A percentile compares a stretch with the other conserved stretches of the same genome.
Evolutionary conservation across 140 eudicot genomes (phyloP).

Genomic region (Anethum foeniculum): DNA sequence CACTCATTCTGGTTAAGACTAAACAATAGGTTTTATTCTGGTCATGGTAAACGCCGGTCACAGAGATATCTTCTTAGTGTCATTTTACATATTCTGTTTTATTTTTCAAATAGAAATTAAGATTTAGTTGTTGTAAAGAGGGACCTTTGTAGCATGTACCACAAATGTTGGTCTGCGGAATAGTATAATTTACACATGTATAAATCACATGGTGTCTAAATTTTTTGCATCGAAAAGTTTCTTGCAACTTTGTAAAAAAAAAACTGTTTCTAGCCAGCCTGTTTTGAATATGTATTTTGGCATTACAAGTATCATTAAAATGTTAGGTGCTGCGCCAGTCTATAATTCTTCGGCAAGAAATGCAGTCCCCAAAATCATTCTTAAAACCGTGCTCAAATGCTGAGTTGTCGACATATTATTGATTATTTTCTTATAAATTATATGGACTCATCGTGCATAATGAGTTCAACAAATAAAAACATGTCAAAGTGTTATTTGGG

Average conservation of each 20-base stretch:
- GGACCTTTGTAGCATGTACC: conserved; percentile 18
- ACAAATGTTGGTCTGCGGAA: conserved; percentile 20
- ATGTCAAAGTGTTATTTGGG: no score
- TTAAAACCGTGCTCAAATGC: no score
- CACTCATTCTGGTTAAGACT: background rate
- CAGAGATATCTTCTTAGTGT: background rate
- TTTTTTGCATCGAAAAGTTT: background rate
- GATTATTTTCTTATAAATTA: no score
- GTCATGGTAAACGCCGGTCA: background rate
- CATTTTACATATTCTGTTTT: background rate
- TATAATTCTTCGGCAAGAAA: background rate
- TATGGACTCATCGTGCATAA: no score
- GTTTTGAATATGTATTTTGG: background rate
- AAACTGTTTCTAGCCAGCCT: background rate
- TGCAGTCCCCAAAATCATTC: no score
- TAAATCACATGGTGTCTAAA: background rate
- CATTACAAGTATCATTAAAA: background rate
- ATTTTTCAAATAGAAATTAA: conserved; percentile 16
- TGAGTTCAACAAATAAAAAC: no score
- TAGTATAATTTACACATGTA: conserved; percentile 19
- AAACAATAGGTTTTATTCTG: background rate
- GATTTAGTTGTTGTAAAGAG: conserved; percentile 46
- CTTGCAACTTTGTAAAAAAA: background rate
- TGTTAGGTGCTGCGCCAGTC: no score
- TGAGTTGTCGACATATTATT: no score